Evolutionary conservation across 2,329 filamentous ascomycete species (phyloP).

Genomic region (Knufia fluminis): DNA sequence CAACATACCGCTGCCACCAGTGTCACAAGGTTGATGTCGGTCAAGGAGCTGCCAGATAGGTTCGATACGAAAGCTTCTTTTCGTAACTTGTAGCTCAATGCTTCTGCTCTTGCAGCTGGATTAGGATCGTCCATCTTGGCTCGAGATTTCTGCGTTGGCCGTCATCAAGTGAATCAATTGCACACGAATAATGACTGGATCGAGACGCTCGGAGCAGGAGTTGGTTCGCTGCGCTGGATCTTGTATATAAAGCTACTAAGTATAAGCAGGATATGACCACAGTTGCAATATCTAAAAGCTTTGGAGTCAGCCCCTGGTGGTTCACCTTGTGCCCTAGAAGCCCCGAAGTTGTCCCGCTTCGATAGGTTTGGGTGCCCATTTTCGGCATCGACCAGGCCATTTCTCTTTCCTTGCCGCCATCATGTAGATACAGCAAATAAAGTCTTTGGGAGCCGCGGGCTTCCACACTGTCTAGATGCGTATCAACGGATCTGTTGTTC

Average conservation of each 20-base stretch:
- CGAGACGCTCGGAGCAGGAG: background rate
- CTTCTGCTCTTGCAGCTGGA: constrained; percentile 2
- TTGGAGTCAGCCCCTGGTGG: no score
- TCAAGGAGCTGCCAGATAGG: constrained; percentile 69
- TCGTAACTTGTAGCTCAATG: constrained; percentile 66
- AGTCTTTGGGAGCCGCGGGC: no score
- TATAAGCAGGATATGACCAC: background rate
- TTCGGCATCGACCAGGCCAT: no score
- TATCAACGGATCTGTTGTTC: no score
- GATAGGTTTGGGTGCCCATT: no score
- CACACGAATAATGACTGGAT: no score
- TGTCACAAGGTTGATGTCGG: constrained; percentile 80
- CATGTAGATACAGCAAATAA: no score
- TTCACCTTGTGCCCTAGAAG: no score
- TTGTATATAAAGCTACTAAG: background rate
- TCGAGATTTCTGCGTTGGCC: background rate
- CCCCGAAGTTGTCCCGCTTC: no score
- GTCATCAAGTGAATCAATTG: background rate
- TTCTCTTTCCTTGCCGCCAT: no score
- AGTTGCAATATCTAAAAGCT: background rate
- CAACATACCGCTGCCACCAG: constrained; percentile 69
- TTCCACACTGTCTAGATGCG: no score
- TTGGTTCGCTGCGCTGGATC: background rate
- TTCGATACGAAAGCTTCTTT: constrained; percentile 97
- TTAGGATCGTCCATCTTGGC: constrained; percentile 3